Base-by-base conservation (phyloP, 352 stramenopile genomes). In the Phytophthora pini region DNA sequence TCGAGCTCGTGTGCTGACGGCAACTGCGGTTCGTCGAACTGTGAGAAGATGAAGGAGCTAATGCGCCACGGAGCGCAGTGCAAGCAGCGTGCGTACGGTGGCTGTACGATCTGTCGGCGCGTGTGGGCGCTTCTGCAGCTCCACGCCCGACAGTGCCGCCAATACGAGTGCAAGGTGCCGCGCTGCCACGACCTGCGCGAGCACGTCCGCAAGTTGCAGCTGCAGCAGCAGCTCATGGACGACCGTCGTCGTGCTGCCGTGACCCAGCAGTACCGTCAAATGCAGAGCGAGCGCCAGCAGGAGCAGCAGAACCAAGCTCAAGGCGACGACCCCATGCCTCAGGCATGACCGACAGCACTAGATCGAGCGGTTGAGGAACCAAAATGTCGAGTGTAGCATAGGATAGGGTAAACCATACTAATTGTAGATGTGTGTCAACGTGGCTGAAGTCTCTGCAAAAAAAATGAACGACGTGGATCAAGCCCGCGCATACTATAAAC, bases 21-120 rank as follows among this genome's bases (percentile, higher is more conserved):
- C 32, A 96, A 97, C 39, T 99, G 97, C 70, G 86, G 90, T 24
- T 98, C 94, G 39, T 93, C 88, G 9, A 99, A 99, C 77, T 99
- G 97, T 85, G 92, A 93, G 46, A 99, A 99, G 83, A 99, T 99
- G 97, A 99, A 99, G 81, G 88, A 98, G 66, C 76, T 99, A 17
- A 92, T 99, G 74, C 96, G 96, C 29, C 97, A 99, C 69, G 95
- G 94, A 45, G 75, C 87, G n/a, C 86, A 95, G 57, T 99, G 97
- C 82, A 94, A 98, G 65, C 77, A 94, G 34, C 82, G 92, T 43
- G 85, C 89, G 4, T 91, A 97, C 62, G 96, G 95, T 29, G 95
- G 97, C 26, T 99, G 97, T 68, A 94, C 92, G 36, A 95, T 98
- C 39, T 99, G 97, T 76, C 97, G 98, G 24, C 89, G 97, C 20